These are phyloP conservation scores for Daphne laureola DNA, from an alignment of 441 rosid genomes.

Conservation along the genomic window DNA sequence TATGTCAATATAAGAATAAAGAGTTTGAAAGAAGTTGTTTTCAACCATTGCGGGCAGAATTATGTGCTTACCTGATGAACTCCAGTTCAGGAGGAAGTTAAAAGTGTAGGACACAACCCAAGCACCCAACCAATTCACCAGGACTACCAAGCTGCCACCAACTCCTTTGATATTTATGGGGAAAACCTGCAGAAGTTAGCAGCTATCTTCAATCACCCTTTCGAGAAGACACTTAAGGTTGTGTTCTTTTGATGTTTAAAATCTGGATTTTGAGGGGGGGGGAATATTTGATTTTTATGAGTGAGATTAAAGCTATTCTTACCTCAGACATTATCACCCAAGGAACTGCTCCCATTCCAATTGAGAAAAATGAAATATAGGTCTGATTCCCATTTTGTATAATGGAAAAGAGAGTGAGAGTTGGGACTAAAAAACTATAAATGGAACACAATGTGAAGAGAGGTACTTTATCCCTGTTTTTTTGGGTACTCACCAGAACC, in stretches of 20 bases:
- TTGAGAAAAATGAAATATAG: conserved; percentile 57
- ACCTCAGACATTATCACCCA: conserved; percentile 99
- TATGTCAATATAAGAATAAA: background rate
- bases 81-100: conserved; percentile 81
- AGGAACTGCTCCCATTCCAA: conserved; percentile 93
- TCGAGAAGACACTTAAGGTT: no score
- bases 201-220: background rate
- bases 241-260: no score
- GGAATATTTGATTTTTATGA: background rate
- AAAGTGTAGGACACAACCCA: conserved; percentile 85
- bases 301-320: background rate
- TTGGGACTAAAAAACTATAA: background rate
- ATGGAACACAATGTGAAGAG: background rate
- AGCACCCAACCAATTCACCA: conserved; percentile 90
- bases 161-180: conserved; percentile 78
- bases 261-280: no score
- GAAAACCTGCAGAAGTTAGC: conserved; percentile 48
- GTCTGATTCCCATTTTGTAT: conserved; percentile 28
- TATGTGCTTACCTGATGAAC: conserved; percentile 46
- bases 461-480: background rate
- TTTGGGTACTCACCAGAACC: conserved; percentile 44
- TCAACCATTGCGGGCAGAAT: background rate
- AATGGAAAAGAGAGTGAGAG: background rate
- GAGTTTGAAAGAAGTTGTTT: background rate
- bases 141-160: conserved; percentile 83